These are phyloP conservation scores for Hymenochaete sp. DNA, from an alignment of 1,284 basidiomycete species.

Conservation along the genomic window DNA sequence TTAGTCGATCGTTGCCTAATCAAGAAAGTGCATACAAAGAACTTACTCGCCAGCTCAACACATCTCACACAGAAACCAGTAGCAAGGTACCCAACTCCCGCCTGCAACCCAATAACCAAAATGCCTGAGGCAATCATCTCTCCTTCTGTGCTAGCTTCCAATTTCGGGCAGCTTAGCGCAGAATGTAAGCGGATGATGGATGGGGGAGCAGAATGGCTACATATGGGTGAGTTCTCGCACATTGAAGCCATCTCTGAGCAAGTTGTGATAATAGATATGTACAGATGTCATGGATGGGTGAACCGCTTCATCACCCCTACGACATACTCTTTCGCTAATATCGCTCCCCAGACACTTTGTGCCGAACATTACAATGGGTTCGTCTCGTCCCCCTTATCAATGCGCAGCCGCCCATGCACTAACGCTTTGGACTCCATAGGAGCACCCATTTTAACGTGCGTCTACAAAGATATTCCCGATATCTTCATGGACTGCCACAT, in stretches of 20 bases:
- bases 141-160: slow-evolving; percentile 87
- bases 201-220: slow-evolving; percentile 89
- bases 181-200: slow-evolving; percentile 93
- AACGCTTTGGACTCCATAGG: slow-evolving; percentile 37
- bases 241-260: slow-evolving; percentile 3
- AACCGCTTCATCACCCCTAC: slow-evolving; percentile 19
- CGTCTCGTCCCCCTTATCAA: slow-evolving; percentile 18
- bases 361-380: slow-evolving; percentile 95
- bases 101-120: slow-evolving; percentile 15
- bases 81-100: no score
- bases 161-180: slow-evolving; percentile 84
- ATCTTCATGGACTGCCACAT: slow-evolving; percentile 99
- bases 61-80: no score
- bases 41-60: no score
- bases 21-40: no score
- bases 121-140: slow-evolving; percentile 87
- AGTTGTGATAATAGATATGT: neutral
- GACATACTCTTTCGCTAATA: slow-evolving; percentile 1
- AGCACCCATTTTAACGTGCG: slow-evolving; percentile 81
- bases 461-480: slow-evolving; percentile 84
- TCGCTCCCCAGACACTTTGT: slow-evolving; percentile 77
- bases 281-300: slow-evolving; percentile 96
- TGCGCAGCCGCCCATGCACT: neutral
- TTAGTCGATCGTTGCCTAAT: no score
- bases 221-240: slow-evolving; percentile 72